Evolutionary conservation across 148 eudicot species (phyloP), one percentile per base, ranked within the genome.

Genomic region (Mesembryanthemum crystallinum): DNA sequence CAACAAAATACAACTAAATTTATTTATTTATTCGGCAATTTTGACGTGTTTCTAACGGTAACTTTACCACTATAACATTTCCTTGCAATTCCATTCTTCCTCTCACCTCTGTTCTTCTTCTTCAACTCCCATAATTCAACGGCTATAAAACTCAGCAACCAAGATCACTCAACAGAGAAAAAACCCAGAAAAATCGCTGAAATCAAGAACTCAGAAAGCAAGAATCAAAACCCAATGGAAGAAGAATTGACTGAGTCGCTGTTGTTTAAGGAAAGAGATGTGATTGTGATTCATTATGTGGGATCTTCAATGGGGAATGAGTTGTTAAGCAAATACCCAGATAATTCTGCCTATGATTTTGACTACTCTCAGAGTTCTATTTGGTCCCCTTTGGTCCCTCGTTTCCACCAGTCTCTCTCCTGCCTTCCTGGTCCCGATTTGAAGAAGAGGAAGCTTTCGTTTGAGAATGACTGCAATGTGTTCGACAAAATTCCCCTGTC

Each of bases 361-460:
- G 89, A 92, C 79, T 92, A 92, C 82, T 75, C 92, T 24, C 97
- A 92, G 79, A 92, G 97, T 66, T 86, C 97, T 7, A 82, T 92
- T 32, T 92, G 97, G 97, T 90, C 94, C 0, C 97, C 97, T 20
- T 72, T 88, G 43, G 82, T 86, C 27, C 89, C 88, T 57, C 86
- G 86, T 0, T 83, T 76, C 51, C 73, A 69, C 51, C 73, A 69
- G 21, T 71, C 85, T 5, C 64, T 83, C 37, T 60, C 79, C 4
- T 69, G 77, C 42, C 30, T 72, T 71, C 64, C 12, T 20, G 60
- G 51, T 45, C 70, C 79, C n/a, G 73, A 74, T 20, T 76, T 81
- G 7, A 69, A 72, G 33, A 72, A 55, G 43, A 78, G 83, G 79
- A 84, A 81, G 65, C 77, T 89, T 21, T 49, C 67, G 25, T 88